A percentile compares a stretch with the other conserved stretches of the same genome.
Evolutionary conservation across 768 basidiomycete genomes (phyloP).

Genomic region (Saitozyma podzolica): DNA sequence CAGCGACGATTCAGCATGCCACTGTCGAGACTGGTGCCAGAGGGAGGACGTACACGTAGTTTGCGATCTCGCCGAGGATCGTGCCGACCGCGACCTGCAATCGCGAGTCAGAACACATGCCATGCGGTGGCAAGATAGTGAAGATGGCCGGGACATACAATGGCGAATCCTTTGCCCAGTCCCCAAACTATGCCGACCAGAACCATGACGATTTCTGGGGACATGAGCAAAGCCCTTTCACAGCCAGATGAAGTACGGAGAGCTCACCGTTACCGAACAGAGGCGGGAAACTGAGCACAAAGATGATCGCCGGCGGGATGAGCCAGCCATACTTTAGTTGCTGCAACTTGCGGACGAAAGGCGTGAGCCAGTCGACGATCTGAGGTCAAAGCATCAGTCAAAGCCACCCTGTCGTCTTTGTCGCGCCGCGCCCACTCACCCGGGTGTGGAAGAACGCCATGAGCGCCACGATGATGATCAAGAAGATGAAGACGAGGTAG

Average conservation of each 20-base stretch:
- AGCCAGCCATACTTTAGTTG: slow-evolving; percentile 14
- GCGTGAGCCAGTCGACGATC: slow-evolving; percentile 63
- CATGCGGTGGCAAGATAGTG: slow-evolving; percentile 24
- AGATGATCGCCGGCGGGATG: slow-evolving; percentile 65
- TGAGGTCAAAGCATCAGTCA: slow-evolving; percentile 1
- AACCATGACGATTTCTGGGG: slow-evolving; percentile 64
- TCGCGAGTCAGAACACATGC: slow-evolving; percentile 50
- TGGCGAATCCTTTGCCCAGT: slow-evolving; percentile 79
- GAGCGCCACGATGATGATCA: slow-evolving; percentile 59
- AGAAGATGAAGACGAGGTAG: slow-evolving; percentile 56
- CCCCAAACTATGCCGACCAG: slow-evolving; percentile 91
- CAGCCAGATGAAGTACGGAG: neutral
- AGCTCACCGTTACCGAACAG: slow-evolving; percentile 74
- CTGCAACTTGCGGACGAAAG: slow-evolving; percentile 64
- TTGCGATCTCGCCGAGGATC: slow-evolving; percentile 80
- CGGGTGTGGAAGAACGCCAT: slow-evolving; percentile 67
- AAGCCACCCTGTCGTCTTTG: neutral
- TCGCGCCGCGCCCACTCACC: slow-evolving; percentile 22
- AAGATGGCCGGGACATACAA: slow-evolving; percentile 59
- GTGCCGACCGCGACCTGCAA: slow-evolving; percentile 55
- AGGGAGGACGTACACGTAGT: slow-evolving; percentile 68
- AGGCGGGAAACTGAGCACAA: slow-evolving; percentile 83
- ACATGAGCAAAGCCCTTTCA: neutral
- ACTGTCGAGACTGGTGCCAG: slow-evolving; percentile 4
- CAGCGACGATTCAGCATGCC: slow-evolving; percentile 4